Conservation (phyloP, 495 filamentous ascomycete genomes). For the Neurospora sp. region DNA sequence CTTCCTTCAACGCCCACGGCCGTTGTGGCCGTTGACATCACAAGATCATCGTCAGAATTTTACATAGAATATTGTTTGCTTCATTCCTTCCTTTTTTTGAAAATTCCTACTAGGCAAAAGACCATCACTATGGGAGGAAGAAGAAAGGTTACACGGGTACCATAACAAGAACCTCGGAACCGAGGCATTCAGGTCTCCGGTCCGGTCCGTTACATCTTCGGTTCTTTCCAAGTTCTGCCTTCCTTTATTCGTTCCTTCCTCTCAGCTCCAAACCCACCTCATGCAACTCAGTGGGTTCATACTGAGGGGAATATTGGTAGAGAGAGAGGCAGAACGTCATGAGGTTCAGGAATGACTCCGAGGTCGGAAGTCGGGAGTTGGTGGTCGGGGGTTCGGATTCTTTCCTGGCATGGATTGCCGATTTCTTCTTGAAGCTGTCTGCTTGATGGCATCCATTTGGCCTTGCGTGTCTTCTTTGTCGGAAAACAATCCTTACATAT, state of each 20-base stretch:
- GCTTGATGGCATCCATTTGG: neutral
- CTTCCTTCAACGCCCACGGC: neutral
- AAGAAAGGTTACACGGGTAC: neutral
- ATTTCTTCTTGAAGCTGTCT: neutral
- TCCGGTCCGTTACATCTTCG: neutral
- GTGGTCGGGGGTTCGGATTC: neutral
- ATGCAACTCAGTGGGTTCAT: neutral
- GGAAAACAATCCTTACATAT: neutral
- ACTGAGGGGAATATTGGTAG: neutral
- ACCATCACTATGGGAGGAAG: neutral
- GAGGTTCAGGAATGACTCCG: neutral
- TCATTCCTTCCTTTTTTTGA: neutral
- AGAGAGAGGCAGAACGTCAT: neutral
- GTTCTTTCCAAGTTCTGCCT: neutral
- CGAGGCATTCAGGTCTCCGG: neutral
- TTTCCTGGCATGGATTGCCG: neutral
- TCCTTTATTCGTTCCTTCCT: neutral
- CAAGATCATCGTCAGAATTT: neutral
- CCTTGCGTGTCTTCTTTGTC: neutral
- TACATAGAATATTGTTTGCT: neutral
- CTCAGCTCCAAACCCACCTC: neutral
- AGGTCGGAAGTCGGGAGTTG: neutral
- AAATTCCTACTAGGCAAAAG: neutral
- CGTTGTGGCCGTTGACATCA: neutral
- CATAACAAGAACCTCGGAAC: neutral